Conservation (phyloP, 1,139 yeast genomes). For the Taphrina communis region DNA sequence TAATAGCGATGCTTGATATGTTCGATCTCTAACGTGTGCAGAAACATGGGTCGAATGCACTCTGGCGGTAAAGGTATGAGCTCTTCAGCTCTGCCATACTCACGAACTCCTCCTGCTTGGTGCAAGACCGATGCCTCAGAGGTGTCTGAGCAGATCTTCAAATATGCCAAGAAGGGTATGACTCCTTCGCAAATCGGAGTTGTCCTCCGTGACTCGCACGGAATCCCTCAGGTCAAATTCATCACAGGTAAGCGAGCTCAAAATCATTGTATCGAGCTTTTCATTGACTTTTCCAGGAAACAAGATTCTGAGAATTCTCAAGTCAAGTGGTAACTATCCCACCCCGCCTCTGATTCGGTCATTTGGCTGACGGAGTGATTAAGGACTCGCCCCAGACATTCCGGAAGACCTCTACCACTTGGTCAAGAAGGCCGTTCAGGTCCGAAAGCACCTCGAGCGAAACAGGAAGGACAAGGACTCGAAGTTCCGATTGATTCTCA, state of each 20-base stretch:
- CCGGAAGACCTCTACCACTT: slow-evolving; percentile 99
- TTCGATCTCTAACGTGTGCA: neutral
- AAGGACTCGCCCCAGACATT: slow-evolving; percentile 93
- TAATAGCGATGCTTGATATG: neutral
- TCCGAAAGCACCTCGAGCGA: slow-evolving; percentile 99
- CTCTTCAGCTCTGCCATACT: slow-evolving; percentile 98
- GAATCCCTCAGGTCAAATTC: slow-evolving; percentile 96
- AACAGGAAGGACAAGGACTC: slow-evolving; percentile 99
- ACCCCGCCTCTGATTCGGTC: slow-evolving; percentile 54
- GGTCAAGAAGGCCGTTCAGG: slow-evolving; percentile 99
- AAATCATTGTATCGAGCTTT: neutral
- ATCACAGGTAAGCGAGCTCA: slow-evolving; percentile 72
- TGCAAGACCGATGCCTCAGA: slow-evolving; percentile 95
- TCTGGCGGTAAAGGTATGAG: slow-evolving; percentile 97
- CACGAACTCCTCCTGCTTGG: slow-evolving; percentile 99
- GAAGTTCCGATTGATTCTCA: slow-evolving; percentile 99
- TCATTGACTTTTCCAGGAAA: slow-evolving; percentile 53
- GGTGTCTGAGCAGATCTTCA: slow-evolving; percentile 97
- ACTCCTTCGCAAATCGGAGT: slow-evolving; percentile 99
- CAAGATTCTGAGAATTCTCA: slow-evolving; percentile 99
- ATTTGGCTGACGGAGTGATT: slow-evolving; percentile 54
- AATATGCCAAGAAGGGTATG: slow-evolving; percentile 99
- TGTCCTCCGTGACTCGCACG: slow-evolving; percentile 99
- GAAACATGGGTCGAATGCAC: slow-evolving; percentile 60
- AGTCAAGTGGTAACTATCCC: slow-evolving; percentile 79